A percentile compares a stretch with the other conserved stretches of the same genome.
These are phyloP conservation scores for Aquilaria sinensis DNA, from an alignment of 345 rosid genomes.

Conservation along the genomic window DNA sequence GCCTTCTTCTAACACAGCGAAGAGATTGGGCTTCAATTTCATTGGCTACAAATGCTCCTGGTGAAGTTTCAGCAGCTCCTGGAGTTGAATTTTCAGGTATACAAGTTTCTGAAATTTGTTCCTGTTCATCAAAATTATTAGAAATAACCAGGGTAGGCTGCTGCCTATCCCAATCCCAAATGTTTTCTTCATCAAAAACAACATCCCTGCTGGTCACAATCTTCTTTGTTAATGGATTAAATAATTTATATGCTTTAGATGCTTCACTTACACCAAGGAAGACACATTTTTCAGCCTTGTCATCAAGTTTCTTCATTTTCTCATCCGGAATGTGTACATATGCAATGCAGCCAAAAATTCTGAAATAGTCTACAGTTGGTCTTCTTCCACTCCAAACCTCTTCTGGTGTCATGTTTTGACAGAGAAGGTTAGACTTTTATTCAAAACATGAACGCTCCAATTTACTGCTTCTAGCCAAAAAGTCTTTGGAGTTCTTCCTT, in stretches of 20 bases:
- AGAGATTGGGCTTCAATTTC: not conserved
- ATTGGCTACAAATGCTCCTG: not conserved
- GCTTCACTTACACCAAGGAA: not conserved
- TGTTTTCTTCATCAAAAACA: not conserved
- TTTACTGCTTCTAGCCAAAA: not conserved
- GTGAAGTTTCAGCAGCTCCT: too few species aligned
- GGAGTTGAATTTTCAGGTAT: not conserved
- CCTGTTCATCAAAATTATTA: not conserved
- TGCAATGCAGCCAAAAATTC: not conserved
- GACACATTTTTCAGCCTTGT: conserved; percentile 1
- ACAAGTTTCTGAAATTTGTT: not conserved
- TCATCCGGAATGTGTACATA: not conserved
- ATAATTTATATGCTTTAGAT: not conserved
- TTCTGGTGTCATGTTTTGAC: not conserved
- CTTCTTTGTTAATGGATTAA: not conserved
- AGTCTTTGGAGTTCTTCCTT: not conserved
- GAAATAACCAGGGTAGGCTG: not conserved
- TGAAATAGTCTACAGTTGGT: not conserved
- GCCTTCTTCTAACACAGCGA: not conserved
- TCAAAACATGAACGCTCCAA: not conserved
- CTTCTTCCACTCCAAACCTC: not conserved
- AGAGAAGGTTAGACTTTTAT: not conserved
- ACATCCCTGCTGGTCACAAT: not conserved
- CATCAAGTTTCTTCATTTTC: not conserved
- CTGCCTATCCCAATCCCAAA: not conserved